Percentiles rank a stretch among this genome's conserved stretches.
Evolutionary conservation across 768 basidiomycete species (phyloP).

Genomic region (Amanita thiersii): DNA sequence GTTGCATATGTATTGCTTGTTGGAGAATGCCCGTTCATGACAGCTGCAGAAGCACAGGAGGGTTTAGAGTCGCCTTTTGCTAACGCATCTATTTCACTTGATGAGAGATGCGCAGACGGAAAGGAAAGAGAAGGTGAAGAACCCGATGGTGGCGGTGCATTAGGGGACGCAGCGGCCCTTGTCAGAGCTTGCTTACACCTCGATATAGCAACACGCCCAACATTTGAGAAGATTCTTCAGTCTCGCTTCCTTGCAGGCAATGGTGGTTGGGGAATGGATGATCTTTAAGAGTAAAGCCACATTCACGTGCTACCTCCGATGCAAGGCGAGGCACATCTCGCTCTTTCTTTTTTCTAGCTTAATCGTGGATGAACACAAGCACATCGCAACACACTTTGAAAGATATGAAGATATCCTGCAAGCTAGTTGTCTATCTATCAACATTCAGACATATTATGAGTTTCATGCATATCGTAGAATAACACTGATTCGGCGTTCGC

Average conservation of each 20-base stretch:
- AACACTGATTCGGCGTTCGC: not conserved
- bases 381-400: constrained; percentile 4
- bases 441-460: not conserved
- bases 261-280: constrained; percentile 59
- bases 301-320: too few relatives aligned
- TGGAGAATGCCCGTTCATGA: constrained; percentile 89
- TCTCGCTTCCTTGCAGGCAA: constrained; percentile 74
- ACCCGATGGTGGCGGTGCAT: constrained; percentile 71
- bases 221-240: constrained; percentile 75
- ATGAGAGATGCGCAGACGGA: constrained; percentile 72
- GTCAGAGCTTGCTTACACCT: constrained; percentile 81
- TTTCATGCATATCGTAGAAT: not conserved
- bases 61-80: constrained; percentile 73
- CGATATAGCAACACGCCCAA: constrained; percentile 70
- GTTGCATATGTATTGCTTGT: constrained; percentile 92
- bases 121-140: constrained; percentile 72
- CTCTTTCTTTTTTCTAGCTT: too few relatives aligned
- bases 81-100: constrained; percentile 66
- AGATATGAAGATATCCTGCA: not conserved
- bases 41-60: constrained; percentile 84
- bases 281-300: constrained; percentile 14
- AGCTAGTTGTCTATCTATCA: not conserved
- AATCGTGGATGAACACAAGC: not conserved
- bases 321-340: too few relatives aligned
- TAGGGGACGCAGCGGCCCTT: constrained; percentile 80